A percentile compares a stretch with the other conserved stretches of the same genome.
phyloP scores from a whole-genome alignment of 441 rosid species.

The Populus hybrid region DNA sequence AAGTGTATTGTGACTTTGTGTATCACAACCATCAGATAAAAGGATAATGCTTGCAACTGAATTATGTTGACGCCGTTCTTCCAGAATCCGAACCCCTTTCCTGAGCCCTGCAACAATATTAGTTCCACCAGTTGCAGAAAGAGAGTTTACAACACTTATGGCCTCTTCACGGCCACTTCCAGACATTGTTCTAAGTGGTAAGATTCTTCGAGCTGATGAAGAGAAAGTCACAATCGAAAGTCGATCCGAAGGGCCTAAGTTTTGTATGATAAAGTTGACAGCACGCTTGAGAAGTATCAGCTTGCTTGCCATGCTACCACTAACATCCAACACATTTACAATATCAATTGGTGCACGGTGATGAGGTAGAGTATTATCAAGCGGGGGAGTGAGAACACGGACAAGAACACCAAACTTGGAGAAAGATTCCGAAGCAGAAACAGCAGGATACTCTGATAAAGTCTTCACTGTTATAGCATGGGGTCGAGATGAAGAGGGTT shows the following conservation, averaged over 20 bases:
- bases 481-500: background rate
- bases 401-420: slow-evolving; percentile 26
- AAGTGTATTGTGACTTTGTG: slow-evolving; percentile 38
- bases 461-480: slow-evolving; percentile 11
- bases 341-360: slow-evolving; percentile 57
- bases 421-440: slow-evolving; percentile 21
- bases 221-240: slow-evolving; percentile 85
- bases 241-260: slow-evolving; percentile 67
- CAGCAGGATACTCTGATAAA: slow-evolving; percentile 32
- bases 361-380: slow-evolving; percentile 1
- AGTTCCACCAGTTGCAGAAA: slow-evolving; percentile 80
- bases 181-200: slow-evolving; percentile 65
- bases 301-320: slow-evolving; percentile 91
- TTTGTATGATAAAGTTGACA: slow-evolving; percentile 85
- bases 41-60: slow-evolving; percentile 71
- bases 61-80: slow-evolving; percentile 56
- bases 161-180: slow-evolving; percentile 63
- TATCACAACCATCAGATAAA: slow-evolving; percentile 80
- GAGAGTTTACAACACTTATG: slow-evolving; percentile 66
- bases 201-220: slow-evolving; percentile 73
- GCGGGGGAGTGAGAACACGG: slow-evolving; percentile 25
- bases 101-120: slow-evolving; percentile 79
- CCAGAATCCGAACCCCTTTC: slow-evolving; percentile 72
- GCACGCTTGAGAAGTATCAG: slow-evolving; percentile 74
- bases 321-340: slow-evolving; percentile 73